Evolutionary conservation across 2,329 filamentous ascomycete genomes (phyloP).

Genomic region (Ascomycota sp.): DNA sequence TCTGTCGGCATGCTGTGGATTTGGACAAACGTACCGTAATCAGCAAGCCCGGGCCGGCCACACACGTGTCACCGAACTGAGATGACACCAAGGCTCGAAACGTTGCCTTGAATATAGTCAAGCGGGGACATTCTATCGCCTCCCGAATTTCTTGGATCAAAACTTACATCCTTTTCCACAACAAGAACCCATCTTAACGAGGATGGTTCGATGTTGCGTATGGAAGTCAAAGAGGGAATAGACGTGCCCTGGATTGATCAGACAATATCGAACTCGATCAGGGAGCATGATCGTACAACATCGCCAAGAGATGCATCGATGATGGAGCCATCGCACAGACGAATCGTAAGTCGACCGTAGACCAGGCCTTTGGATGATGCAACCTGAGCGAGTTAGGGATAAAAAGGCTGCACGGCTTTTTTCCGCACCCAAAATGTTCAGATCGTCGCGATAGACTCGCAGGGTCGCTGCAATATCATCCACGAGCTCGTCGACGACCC

Average conservation of each 20-base stretch:
- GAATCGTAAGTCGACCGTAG: slow-evolving; percentile 33
- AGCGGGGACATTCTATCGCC: too few relatives aligned
- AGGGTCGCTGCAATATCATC: slow-evolving; percentile 58
- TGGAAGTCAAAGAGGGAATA: slow-evolving; percentile 32
- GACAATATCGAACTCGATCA: neutral
- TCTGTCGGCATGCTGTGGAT: too few relatives aligned
- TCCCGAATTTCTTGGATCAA: neutral
- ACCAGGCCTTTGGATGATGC: slow-evolving; percentile 56
- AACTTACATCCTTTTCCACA: slow-evolving; percentile 54
- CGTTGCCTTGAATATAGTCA: slow-evolving; percentile 52
- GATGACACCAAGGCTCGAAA: slow-evolving; percentile 46
- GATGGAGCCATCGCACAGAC: slow-evolving; percentile 20
- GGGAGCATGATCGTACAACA: slow-evolving; percentile 6
- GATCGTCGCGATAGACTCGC: slow-evolving; percentile 35
- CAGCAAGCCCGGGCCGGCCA: slow-evolving; percentile 37
- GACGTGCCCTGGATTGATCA: slow-evolving; percentile 29
- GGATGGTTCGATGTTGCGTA: slow-evolving; percentile 28
- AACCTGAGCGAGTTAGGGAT: slow-evolving; percentile 23
- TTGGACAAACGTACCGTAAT: slow-evolving; percentile 36
- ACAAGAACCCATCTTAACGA: slow-evolving; percentile 44
- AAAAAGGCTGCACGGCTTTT: neutral
- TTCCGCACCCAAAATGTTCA: slow-evolving; percentile 43
- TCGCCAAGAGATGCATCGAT: slow-evolving; percentile 12
- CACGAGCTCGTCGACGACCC: slow-evolving; percentile 48
- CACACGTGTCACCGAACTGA: slow-evolving; percentile 28